Base-by-base conservation (phyloP, 148 eudicot genomes). In the Chenopodium suecicum region DNA sequence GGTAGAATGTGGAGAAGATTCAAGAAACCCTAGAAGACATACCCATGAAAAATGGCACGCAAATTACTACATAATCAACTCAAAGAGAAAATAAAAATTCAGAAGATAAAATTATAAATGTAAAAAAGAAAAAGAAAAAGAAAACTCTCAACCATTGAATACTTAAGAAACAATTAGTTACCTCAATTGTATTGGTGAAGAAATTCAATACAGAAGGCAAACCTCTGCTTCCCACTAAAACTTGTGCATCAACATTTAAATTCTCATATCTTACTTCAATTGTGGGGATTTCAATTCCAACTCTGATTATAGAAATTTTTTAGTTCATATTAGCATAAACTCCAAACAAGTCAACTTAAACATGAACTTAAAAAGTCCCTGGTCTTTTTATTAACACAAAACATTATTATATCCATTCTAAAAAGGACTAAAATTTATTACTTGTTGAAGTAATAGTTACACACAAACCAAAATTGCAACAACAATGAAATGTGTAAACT, bases 261-360 rank as follows among this genome's bases (percentile, higher is more conserved):
- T 93, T 88, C 86, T 95, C 94, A 67, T 78, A 95, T 74, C 98
- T 85, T 19, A 95, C 98, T 86, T 94, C 99, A 44, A 96, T 96
- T 3, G 93, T 90, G 13, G 98, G 99, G 84, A 92, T 87, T 71
- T 85, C 90, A 14, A 95, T 85, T 70, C 97, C 97, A 73, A 95
- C 97, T 84, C 98, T 95, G 89, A 25, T 52, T 63, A 70, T 34
- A 79, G 6, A n/a, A 73, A 19, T 16, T 22, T 27, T 70, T 7
- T 12, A 20, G 47, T 72, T 54, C 32, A 44, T 64, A 23, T 23
- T 25, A 48, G 31, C 74, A 48, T 4, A 3, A 56, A 4, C 41
- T 79, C 70, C 2, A 71, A 58, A 52, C 50, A 50, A 31, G 19
- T 47, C 23, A 67, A 32, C 27, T 78, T 50, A 10, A 31, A 14